Evolutionary conservation across 768 basidiomycete genomes (phyloP).

Genomic region (Russula foetens): DNA sequence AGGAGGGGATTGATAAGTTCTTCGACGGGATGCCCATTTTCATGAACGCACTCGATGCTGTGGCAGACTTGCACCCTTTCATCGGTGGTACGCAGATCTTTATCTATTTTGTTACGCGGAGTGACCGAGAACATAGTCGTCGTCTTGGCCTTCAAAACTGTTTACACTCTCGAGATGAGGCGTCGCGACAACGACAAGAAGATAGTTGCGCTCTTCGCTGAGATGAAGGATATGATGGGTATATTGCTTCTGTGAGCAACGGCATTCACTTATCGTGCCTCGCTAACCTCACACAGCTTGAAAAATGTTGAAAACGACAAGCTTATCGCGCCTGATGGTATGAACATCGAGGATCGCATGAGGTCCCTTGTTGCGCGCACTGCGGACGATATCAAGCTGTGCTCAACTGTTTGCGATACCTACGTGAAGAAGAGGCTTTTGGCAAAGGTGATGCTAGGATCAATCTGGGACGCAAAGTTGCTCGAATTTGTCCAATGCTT

Average conservation of each 20-base stretch:
- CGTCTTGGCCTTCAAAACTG: too few species aligned
- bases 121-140: conserved; percentile 26
- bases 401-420: conserved; percentile 28
- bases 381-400: conserved; percentile 26
- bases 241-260: conserved; percentile 7
- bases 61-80: conserved; percentile 26
- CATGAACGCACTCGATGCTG: conserved; percentile 25
- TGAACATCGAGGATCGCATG: conserved; percentile 30
- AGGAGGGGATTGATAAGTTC: conserved; percentile 21
- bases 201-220: conserved; percentile 36
- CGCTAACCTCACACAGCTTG: conserved; percentile 22
- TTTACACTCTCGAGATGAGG: too few species aligned
- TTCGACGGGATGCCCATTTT: conserved; percentile 24
- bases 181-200: conserved; percentile 45
- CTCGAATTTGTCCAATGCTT: conserved; percentile 24
- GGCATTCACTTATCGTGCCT: neutral
- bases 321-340: conserved; percentile 26
- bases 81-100: conserved; percentile 20
- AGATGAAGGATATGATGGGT: too few species aligned
- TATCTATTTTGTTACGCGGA: neutral
- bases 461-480: conserved; percentile 25
- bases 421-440: conserved; percentile 27
- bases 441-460: conserved; percentile 24
- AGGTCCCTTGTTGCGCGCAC: conserved; percentile 24
- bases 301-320: conserved; percentile 26